Conservation (phyloP, 75 land plant genomes). For the Azolla pinnata region DNA sequence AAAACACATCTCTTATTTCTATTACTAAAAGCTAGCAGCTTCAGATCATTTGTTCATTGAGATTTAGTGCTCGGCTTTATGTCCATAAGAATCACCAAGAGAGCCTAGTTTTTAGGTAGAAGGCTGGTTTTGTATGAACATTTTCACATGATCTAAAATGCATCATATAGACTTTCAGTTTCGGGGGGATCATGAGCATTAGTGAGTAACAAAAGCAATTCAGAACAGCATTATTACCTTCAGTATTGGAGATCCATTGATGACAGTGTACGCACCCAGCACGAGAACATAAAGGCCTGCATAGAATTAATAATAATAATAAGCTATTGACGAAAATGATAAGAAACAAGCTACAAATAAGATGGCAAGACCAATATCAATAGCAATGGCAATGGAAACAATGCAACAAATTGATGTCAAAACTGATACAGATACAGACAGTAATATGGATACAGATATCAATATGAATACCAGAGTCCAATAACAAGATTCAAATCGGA, state of each 20-base stretch:
- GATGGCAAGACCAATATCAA: not conserved
- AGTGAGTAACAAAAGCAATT: not conserved
- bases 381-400: not conserved
- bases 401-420: not conserved
- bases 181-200: not conserved
- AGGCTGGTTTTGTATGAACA: too few species aligned
- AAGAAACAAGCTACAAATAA: not conserved
- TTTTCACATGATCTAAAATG: not conserved
- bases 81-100: not conserved
- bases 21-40: not conserved
- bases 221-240: constrained; percentile 26
- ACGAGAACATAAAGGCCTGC: constrained; percentile 73
- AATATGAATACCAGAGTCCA: too few species aligned
- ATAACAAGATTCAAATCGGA: too few species aligned
- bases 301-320: not conserved
- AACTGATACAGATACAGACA: not conserved
- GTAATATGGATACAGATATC: not conserved
- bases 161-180: not conserved
- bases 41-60: not conserved
- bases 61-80: not conserved
- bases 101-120: too few species aligned
- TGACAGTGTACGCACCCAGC: constrained; percentile 40
- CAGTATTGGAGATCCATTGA: constrained; percentile 32
- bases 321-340: not conserved
- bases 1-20: not conserved